Percentiles rank a stretch among this genome's conserved stretches.
Evolutionary conservation across 805 yeast genomes (phyloP).

Genomic region (Henningerozyma blattae): DNA sequence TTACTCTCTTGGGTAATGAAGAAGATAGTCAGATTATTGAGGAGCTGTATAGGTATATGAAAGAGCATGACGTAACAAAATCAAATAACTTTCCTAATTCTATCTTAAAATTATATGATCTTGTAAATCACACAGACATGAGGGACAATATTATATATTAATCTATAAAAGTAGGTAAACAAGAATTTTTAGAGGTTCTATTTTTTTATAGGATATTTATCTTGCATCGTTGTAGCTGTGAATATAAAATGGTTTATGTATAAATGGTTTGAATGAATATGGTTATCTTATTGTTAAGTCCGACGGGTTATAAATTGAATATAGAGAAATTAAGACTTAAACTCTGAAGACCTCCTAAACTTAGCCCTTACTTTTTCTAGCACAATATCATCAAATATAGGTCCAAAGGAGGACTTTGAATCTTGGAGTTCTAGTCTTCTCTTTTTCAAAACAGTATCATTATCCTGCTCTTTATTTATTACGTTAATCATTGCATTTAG

Average conservation of each 20-base stretch:
- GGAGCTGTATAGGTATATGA: conserved; percentile 28
- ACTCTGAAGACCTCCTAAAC: too few relatives aligned
- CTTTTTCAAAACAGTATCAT: too few relatives aligned
- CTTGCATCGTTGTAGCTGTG: too few relatives aligned
- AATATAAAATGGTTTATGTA: too few relatives aligned
- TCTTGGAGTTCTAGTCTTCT: not conserved
- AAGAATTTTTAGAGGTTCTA: not conserved
- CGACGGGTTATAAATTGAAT: too few relatives aligned
- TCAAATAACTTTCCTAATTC: not conserved
- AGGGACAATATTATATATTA: not conserved
- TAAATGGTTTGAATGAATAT: too few relatives aligned
- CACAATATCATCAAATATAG: not conserved
- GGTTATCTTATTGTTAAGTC: too few relatives aligned
- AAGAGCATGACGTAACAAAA: not conserved
- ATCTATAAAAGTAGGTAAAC: not conserved
- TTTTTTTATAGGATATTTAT: too few relatives aligned
- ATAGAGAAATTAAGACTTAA: too few relatives aligned
- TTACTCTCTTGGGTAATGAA: conserved; percentile 53
- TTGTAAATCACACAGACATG: not conserved
- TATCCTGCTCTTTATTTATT: too few relatives aligned
- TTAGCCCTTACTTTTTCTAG: not conserved
- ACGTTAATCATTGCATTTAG: conserved; percentile 9
- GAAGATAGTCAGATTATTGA: conserved; percentile 40
- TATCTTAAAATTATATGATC: not conserved
- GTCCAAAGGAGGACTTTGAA: not conserved